Base-by-base conservation (phyloP, 345 rosid species). In the Salix arbutifolia region DNA sequence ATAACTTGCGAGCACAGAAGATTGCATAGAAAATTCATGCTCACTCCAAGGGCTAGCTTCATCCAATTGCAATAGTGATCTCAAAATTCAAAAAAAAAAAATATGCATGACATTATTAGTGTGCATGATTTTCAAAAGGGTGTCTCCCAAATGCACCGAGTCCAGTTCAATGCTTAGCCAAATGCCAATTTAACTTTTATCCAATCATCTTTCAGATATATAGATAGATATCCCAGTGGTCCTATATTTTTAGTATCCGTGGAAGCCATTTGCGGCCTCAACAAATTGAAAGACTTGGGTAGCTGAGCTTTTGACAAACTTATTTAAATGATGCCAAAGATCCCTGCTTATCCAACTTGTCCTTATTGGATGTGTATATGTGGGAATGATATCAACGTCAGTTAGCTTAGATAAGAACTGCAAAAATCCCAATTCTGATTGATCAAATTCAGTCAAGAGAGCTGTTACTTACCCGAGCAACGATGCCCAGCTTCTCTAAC, bases 401-500 rank as follows among this genome's bases (percentile, higher is more conserved):
- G 14, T 37, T 68, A 38, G 31, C 40, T n/a, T 23, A 6, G 11
- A 40, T 21, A 21, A 68, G 12, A 40, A 38, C 50, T 23, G 16
- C 31, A 11, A 37, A 68, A 33, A 33, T 40, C 21, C 33, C 16
- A 11, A 18, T 68, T 68, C 25, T 2, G 50, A 40, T 40, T 28
- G 13, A 68, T 28, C 28, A 68, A 5, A 21, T 52, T 30, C 64
- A 31, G 28, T 25, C 21, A 71, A 40, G 12, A 25, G 31, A 50
- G 5, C 28, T 28, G 67, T 38, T 33, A 40, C 90, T 88, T 73
- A 89, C 93, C 90, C 89, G 91, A 71, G 87, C 56, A 81, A 96
- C 91, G 8, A 96, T 93, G 69, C 95, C 91, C 76, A 92, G 72
- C 84, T 90, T 96, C 87, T 93, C 94, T 64, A 93, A 86, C 90